Base-by-base conservation (phyloP, 208 protist species). In the Crithidia acanthocephali region DNA sequence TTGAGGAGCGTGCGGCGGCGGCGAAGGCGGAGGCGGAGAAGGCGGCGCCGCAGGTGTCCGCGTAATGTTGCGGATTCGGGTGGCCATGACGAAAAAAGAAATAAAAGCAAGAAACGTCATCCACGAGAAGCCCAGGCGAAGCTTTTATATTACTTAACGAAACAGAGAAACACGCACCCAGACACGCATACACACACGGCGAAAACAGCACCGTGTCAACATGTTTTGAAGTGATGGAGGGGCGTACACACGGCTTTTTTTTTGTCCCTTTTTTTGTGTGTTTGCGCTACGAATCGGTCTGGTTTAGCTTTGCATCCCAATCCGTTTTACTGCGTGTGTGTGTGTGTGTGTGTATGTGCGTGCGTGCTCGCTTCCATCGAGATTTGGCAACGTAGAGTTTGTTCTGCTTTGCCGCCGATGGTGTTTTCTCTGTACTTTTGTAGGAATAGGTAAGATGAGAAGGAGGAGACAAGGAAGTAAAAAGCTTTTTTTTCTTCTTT, bases 1-100 rank as follows among this genome's bases (percentile, higher is more conserved):
- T 97, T 47, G 86, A 73, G 37, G 85, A 94, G 66, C 90, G 93
- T 65, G 81, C 84, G 16, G 87, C 82, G 7, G 75, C 77, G 30
- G 65, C 63, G 15, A 77, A 92, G 71, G 68, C 47, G 44, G 77
- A 75, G 72, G 65, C 80, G 20, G 65, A 60, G 50, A 53, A 35
- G 32, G 63, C 61, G 2, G 72, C 72, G 10, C 44, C 45, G 16
- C 59, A 84, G 42, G 68, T 84, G 60, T 72, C 51, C n/a, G 75
- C 68, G 8, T 75, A 70, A 58, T 50, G 8, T 2, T 20, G 30
- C 65, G 27, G n/a, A 51, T 5, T 5, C 35, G 35, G 35, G 60
- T 48, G 42, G 18, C 10, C n/a, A 13, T 27, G 23, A 42, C 45
- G 33, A 47, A 42, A 2, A 58, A 42, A 13, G 37, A 6, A 42